phyloP scores from a whole-genome alignment of 139 green algal species.

The Volvox africanus region DNA sequence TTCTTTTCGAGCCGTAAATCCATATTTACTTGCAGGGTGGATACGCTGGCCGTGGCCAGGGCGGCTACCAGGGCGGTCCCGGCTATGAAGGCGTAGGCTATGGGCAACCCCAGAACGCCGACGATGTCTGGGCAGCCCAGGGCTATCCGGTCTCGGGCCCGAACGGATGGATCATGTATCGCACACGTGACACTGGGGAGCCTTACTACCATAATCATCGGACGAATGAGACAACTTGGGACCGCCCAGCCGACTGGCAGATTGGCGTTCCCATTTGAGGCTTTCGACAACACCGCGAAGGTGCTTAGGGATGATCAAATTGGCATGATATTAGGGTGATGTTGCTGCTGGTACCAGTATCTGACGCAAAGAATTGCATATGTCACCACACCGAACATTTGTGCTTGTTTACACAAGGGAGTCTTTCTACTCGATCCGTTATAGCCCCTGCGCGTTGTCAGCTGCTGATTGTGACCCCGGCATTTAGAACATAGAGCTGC shows the following conservation, averaged over 20 bases:
- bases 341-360: slow-evolving; percentile 8
- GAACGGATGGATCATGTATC: slow-evolving; percentile 83
- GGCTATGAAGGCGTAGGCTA: slow-evolving; percentile 43
- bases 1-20: not conserved
- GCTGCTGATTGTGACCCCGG: slow-evolving; percentile 11
- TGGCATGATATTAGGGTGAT: slow-evolving; percentile 13
- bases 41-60: slow-evolving; percentile 42
- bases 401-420: not conserved
- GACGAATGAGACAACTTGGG: slow-evolving; percentile 41
- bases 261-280: slow-evolving; percentile 3
- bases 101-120: not conserved
- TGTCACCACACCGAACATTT: not conserved
- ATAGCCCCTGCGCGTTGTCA: slow-evolving; percentile 3
- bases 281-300: slow-evolving; percentile 15
- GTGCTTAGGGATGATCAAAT: slow-evolving; percentile 28
- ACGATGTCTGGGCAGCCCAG: slow-evolving; percentile 71
- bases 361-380: slow-evolving; percentile 15
- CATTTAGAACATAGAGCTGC: slow-evolving; percentile 20
- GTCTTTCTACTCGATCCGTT: slow-evolving; percentile 2
- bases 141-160: slow-evolving; percentile 76
- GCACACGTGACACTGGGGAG: slow-evolving; percentile 70
- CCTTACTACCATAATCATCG: slow-evolving; percentile 81
- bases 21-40: slow-evolving; percentile 21
- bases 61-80: slow-evolving; percentile 34
- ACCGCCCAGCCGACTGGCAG: slow-evolving; percentile 37